Evolutionary conservation across 176 grass and related monocot genomes (phyloP), one percentile per base, ranked within the genome.

Genomic region (Poa annua): DNA sequence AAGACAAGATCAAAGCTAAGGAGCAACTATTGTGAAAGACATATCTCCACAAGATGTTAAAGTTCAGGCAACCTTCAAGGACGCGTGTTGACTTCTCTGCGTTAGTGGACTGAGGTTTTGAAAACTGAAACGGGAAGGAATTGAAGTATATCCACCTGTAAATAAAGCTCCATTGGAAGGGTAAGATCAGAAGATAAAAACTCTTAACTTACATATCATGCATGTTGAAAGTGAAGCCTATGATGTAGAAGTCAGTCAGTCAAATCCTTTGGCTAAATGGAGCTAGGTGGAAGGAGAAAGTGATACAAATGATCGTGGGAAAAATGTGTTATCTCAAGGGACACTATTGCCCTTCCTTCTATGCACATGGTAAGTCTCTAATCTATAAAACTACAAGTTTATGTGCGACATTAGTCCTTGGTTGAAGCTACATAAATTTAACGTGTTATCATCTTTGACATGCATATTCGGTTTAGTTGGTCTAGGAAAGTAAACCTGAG

Each of bases 301-400:
- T 88, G 96, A 98, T 76, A 85, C 55, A 41, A 95, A 93, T 88
- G 96, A 95, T 87, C 87, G 90, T 34, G 92, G 92, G 73, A 98
- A 95, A 80, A 98, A 82, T 98, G 96, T 80, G 96, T 98, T 38
- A 98, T 98, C 84, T 90, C 96, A 51, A 92, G 92, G 78, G 96
- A 95, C 84, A 98, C 96, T 61, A 93, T 92, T 66, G 92, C 93
- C 66, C 95, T 98, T 11, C 96, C 96, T 56, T 98, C 90, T 80
- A 91, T 92, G 88, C 96, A 98, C 79, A 95, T 98, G 92, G 96
- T 95, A 91, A 78, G 85, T 86, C 39, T 36, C 20, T 22, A 50
- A 64, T 67, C 49, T 81, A 34, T 69, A 16, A 11, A 73, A 62
- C 10, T 64, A 61, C 4, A 19, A 56, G 8, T 54, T 55, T 73